phyloP scores from a whole-genome alignment of 352 stramenopile species.

The Phytophthora podocarpi region DNA sequence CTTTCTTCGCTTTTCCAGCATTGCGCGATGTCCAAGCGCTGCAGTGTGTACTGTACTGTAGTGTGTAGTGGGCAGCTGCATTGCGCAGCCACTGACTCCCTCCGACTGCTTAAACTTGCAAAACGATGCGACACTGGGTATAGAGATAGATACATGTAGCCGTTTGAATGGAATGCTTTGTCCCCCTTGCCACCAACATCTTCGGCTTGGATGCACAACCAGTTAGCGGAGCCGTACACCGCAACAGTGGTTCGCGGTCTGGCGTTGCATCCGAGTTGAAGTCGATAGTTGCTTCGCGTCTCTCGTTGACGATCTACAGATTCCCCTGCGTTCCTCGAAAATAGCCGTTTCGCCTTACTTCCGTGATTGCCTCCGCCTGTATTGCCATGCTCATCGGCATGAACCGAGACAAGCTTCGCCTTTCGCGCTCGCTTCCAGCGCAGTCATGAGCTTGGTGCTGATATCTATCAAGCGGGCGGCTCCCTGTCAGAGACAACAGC shows the following conservation, averaged over 20 bases:
- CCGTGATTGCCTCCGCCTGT: conserved; percentile 10
- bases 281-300: conserved; percentile 9
- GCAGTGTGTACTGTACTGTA: too few relatives aligned
- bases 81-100: conserved; percentile 22
- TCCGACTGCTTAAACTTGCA: conserved; percentile 31
- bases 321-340: conserved; percentile 1
- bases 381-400: too few relatives aligned
- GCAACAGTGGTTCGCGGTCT: too few relatives aligned
- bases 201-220: too few relatives aligned
- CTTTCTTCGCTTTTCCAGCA: conserved; percentile 13
- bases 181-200: too few relatives aligned
- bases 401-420: too few relatives aligned
- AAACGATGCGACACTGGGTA: conserved; percentile 17
- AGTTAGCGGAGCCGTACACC: not conserved
- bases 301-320: conserved; percentile 20
- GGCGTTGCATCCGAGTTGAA: conserved; percentile 23
- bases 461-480: conserved; percentile 26
- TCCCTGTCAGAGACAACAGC: too few relatives aligned
- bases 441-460: conserved; percentile 7
- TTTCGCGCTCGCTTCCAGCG: conserved; percentile 5
- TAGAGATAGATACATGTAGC: conserved; percentile 9
- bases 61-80: too few relatives aligned
- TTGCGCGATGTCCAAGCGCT: too few relatives aligned
- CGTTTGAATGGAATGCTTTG: not conserved
- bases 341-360: not conserved